Evolutionary conservation across 768 basidiomycete genomes (phyloP).

Genomic region (Calvatia gigantea): DNA sequence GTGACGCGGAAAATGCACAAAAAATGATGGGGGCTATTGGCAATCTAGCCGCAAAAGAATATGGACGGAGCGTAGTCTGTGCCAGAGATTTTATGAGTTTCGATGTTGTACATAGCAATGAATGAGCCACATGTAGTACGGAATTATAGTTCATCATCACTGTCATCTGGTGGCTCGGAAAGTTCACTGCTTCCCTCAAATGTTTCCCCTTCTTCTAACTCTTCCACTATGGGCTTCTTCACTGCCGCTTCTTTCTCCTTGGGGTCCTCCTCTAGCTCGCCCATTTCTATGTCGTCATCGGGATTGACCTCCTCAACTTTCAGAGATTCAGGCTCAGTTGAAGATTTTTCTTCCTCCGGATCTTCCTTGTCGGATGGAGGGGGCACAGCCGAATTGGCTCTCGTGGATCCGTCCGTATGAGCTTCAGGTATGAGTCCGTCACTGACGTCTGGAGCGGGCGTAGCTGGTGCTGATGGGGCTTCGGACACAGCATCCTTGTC

Average conservation of each 20-base stretch:
- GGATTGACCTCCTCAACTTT: slow-evolving; percentile 17
- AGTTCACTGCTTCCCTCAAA: slow-evolving; percentile 77
- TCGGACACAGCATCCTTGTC: slow-evolving; percentile 51
- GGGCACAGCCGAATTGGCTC: slow-evolving; percentile 10
- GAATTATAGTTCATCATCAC: slow-evolving; percentile 15
- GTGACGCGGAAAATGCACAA: slow-evolving; percentile 49
- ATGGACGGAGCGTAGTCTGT: slow-evolving; percentile 57
- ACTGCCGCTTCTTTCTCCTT: slow-evolving; percentile 34
- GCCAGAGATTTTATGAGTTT: slow-evolving; percentile 75
- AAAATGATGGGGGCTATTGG: slow-evolving; percentile 63
- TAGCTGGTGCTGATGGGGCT: slow-evolving; percentile 40
- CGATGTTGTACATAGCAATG: slow-evolving; percentile 38
- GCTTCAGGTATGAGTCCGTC: slow-evolving; percentile 13
- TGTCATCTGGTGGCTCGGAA: slow-evolving; percentile 71
- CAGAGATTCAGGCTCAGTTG: slow-evolving; percentile 18
- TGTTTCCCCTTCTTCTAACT: slow-evolving; percentile 85
- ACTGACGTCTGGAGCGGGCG: slow-evolving; percentile 33
- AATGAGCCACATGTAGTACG: slow-evolving; percentile 15
- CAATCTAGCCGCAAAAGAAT: slow-evolving; percentile 50
- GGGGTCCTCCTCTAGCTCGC: slow-evolving; percentile 78
- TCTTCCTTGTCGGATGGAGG: slow-evolving; percentile 17
- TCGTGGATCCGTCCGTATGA: slow-evolving; percentile 1
- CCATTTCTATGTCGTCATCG: slow-evolving; percentile 85
- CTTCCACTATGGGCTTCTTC: slow-evolving; percentile 56
- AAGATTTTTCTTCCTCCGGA: slow-evolving; percentile 22